phyloP scores from a whole-genome alignment of 78 protist species.

The Diacronema lutheri region DNA sequence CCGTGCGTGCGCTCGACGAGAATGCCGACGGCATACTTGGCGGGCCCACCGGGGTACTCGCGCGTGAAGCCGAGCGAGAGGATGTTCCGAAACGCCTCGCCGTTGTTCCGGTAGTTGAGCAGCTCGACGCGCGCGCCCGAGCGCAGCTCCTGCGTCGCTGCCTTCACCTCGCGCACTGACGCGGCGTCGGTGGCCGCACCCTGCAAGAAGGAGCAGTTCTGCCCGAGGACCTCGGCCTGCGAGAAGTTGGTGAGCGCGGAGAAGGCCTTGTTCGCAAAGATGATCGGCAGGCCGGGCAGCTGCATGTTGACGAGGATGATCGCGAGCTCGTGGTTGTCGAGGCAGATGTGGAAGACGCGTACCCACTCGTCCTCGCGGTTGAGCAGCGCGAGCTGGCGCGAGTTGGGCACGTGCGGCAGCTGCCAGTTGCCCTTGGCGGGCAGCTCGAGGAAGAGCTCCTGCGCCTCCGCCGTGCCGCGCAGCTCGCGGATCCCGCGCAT shows the following conservation, averaged over 20 bases:
- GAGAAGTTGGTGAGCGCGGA: background rate
- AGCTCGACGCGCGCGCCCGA: background rate
- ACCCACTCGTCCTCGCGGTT: background rate
- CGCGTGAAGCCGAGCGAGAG: background rate
- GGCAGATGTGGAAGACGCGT: background rate
- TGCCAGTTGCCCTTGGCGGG: background rate
- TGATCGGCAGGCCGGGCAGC: constrained; percentile 6
- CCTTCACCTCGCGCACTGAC: background rate
- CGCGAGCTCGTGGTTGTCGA: no score
- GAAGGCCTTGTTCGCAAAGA: background rate
- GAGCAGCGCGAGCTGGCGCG: background rate
- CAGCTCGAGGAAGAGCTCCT: background rate
- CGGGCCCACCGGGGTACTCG: background rate
- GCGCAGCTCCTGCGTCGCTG: background rate
- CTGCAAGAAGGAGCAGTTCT: constrained; percentile 26
- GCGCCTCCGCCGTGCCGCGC: background rate
- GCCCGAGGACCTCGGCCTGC: constrained; percentile 4
- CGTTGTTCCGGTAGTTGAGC: constrained; percentile 7
- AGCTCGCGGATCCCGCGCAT: background rate
- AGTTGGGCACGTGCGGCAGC: background rate
- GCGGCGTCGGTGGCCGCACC: background rate
- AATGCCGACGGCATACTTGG: no score
- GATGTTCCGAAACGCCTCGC: background rate
- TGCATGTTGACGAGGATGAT: background rate
- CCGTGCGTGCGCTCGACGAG: no score